Evolutionary conservation across 306 rosid genomes (phyloP).

Genomic region (Rosa rugosa): DNA sequence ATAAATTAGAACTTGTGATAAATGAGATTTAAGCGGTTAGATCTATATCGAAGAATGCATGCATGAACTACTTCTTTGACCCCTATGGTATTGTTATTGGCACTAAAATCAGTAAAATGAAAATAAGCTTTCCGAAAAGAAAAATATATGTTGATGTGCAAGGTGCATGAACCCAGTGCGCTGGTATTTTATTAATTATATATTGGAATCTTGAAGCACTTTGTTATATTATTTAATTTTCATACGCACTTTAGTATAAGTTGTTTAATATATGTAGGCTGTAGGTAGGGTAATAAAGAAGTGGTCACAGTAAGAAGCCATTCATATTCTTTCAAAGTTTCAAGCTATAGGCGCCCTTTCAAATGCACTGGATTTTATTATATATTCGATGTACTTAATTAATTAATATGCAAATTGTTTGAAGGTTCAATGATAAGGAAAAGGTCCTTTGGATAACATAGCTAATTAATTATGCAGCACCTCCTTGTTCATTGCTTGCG

Average conservation of each 20-base stretch:
- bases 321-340: background rate
- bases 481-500: background rate
- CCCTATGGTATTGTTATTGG: no score
- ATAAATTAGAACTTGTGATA: no score
- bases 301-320: background rate
- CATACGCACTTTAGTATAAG: background rate
- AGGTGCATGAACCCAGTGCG: slow-evolving; percentile 48
- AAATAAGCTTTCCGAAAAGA: no score
- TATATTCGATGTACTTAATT: background rate
- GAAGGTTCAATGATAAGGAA: background rate
- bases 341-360: background rate
- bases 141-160: no score
- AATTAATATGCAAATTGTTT: background rate
- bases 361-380: background rate
- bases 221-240: background rate
- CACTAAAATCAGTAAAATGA: no score
- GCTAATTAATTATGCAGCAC: background rate
- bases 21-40: no score
- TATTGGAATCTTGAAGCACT: slow-evolving; percentile 39
- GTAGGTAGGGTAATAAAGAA: slow-evolving; percentile 14
- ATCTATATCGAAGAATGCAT: no score
- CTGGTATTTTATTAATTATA: slow-evolving; percentile 16
- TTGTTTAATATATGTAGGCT: background rate
- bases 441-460: background rate
- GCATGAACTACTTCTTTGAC: no score